Base-by-base conservation (phyloP, 176 grass and related monocot species). In the Ensete ventricosum region DNA sequence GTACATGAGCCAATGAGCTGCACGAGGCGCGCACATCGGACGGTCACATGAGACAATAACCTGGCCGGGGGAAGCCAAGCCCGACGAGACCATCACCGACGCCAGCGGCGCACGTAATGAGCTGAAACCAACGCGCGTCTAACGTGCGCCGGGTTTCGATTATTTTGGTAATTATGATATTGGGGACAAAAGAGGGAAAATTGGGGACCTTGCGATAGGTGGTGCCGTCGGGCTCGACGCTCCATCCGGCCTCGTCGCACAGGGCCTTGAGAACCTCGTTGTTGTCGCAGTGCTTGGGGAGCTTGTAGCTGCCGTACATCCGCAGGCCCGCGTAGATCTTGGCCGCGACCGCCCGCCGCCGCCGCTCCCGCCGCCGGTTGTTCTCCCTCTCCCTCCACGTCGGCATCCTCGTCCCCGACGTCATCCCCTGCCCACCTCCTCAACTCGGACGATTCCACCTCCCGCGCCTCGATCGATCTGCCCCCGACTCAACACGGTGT, bases 261-360 rank as follows among this genome's bases (percentile, higher is more conserved):
- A 80, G 69, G 20, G 78, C 78, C 54, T 80, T 80, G 57, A 80
- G 78, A 21, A 80, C 78, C 29, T 80, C 78, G 78, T 80, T 80
- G 69, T 80, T 72, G 78, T 80, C 78, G 69, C 69, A 72, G 58
- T 80, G 78, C 58, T 80, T 80, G 48, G 78, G 58, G 9, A 80
- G 78, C 9, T 64, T 72, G 78, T 65, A 80, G 22, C 64, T 43
- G 34, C 78, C 78, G 69, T 80, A 73, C 69, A 53, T 64, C 78
- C 78, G 43, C 34, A 80, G 58, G 11, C 78, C 78, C 0, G 78
- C 9, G 55, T 65, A 80, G 55, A 80, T 80, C 58, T 80, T 80
- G 27, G 78, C 78, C 2, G 78, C 78, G n/a, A 80, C 53, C 69
- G 69, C 69, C 14, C 78, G 68, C 9, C 78, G 55, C 23, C 57